A percentile compares a stretch with the other conserved stretches of the same genome.
These are phyloP conservation scores for Penicillium crystallinum DNA, from an alignment of 495 filamentous ascomycete species.

Conservation along the genomic window DNA sequence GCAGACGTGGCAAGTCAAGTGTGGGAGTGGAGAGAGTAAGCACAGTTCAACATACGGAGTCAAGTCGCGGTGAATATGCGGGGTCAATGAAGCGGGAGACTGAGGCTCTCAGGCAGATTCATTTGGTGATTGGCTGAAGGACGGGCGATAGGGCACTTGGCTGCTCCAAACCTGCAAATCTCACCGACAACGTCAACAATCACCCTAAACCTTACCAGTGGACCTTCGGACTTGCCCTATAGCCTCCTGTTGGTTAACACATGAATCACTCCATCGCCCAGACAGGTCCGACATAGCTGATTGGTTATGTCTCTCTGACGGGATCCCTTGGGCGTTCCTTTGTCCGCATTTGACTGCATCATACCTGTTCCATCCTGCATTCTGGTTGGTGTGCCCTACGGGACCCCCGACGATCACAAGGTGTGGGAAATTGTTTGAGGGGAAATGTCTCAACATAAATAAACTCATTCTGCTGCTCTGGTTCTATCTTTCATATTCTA, in stretches of 20 bases:
- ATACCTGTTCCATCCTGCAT: not conserved
- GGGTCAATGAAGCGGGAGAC: not conserved
- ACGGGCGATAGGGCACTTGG: not conserved
- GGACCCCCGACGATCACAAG: conserved; percentile 12
- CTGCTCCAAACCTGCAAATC: not conserved
- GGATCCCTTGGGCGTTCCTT: not conserved
- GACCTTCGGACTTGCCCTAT: not conserved
- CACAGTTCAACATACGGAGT: no score
- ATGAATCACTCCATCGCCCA: no score
- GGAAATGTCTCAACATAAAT: conserved; percentile 13
- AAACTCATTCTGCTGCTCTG: not conserved
- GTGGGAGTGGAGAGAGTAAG: not conserved
- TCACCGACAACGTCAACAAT: not conserved
- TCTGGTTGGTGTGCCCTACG: conserved; percentile 28
- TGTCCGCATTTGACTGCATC: not conserved
- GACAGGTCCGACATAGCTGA: not conserved
- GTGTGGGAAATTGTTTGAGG: not conserved
- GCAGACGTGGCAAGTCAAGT: not conserved
- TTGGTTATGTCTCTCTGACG: not conserved
- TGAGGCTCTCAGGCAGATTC: conserved; percentile 3
- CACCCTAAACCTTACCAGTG: conserved; percentile 2
- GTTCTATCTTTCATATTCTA: not conserved
- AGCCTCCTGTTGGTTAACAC: not conserved
- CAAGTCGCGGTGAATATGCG: conserved; percentile 4
- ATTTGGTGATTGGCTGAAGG: not conserved